Evolutionary conservation across 2,329 filamentous ascomycete genomes (phyloP), one percentile per base, ranked within the genome.

Genomic region (Ambrosiella beaveri): DNA sequence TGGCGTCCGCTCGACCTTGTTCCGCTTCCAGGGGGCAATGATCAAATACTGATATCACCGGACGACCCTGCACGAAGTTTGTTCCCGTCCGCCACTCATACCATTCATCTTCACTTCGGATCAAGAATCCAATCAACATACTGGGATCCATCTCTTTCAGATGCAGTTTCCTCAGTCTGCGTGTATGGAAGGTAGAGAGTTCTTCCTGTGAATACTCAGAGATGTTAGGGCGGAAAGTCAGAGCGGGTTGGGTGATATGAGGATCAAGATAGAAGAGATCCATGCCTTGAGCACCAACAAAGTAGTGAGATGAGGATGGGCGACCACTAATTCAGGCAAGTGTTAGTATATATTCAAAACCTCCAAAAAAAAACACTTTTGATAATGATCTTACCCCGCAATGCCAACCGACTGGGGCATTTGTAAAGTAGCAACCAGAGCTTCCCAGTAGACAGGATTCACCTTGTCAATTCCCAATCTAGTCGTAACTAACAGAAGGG

Each of bases 61-160:
- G 76, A 68, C 95, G 96, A 19, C 87, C 86, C 64, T 86, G 81
- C 7, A 86, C 81, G 64, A 85, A 80, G 63, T 81, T 81, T 1
- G 95, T 77, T n/a, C 81, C 78, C 60, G 79, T 74, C 65, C 87
- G 85, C 90, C 90, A 97, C 57, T 81, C 78, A 44, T 77, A 72
- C 85, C 91, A 97, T 63, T 98, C 93, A 49, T 83, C 77, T 64
- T 91, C 83, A 59, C 86, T 81, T 45, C 77, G 79, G 62, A 98
- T 89, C 40, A 98, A 72, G 65, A 97, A 97, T 3, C 88, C 91
- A 63, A 98, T 87, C 47, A 98, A 73, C 93, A 98, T 98, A 66
- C 89, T 96, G 0, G 93, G 93, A 65, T 98, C 93, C 87, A 98
- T 93, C 66, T 97, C 90, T 60, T 82, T 82, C 54, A 98, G 78